phyloP scores from a whole-genome alignment of 139 green algal genomes.

The Chlorella sp. region DNA sequence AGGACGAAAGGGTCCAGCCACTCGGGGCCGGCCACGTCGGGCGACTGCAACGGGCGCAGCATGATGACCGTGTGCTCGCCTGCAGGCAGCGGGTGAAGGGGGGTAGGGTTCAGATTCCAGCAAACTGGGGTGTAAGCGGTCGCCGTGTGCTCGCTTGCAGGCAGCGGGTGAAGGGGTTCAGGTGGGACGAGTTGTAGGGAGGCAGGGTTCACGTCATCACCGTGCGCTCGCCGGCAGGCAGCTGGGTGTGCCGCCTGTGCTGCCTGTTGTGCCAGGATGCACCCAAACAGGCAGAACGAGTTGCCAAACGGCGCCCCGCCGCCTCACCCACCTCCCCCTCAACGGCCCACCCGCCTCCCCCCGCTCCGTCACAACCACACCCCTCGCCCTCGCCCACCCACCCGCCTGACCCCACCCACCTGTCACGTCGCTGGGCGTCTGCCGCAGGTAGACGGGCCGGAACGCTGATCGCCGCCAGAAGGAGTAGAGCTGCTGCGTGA shows the following conservation, averaged over 20 bases:
- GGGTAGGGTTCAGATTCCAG: neutral
- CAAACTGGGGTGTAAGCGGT: too few species aligned
- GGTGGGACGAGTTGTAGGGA: too few species aligned
- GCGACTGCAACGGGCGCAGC: conserved; percentile 76
- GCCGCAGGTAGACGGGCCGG: conserved; percentile 92
- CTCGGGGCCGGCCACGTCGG: conserved; percentile 66
- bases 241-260: neutral
- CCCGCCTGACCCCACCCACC: conserved; percentile 65
- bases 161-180: too few species aligned
- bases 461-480: conserved; percentile 91
- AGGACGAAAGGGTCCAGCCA: conserved; percentile 84
- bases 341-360: neutral
- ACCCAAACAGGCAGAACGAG: too few species aligned
- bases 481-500: conserved; percentile 92
- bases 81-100: conserved; percentile 4
- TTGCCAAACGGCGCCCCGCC: too few species aligned
- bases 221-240: too few species aligned
- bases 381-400: neutral
- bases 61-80: conserved; percentile 96
- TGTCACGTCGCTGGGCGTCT: conserved; percentile 87
- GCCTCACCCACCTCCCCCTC: too few species aligned
- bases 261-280: too few species aligned
- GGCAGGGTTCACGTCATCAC: too few species aligned
- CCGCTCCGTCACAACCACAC: too few species aligned
- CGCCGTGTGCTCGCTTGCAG: conserved; percentile 91